Evolutionary conservation across 768 basidiomycete genomes (phyloP), one percentile per base, ranked within the genome.

Genomic region (Hydnum rufescens): DNA sequence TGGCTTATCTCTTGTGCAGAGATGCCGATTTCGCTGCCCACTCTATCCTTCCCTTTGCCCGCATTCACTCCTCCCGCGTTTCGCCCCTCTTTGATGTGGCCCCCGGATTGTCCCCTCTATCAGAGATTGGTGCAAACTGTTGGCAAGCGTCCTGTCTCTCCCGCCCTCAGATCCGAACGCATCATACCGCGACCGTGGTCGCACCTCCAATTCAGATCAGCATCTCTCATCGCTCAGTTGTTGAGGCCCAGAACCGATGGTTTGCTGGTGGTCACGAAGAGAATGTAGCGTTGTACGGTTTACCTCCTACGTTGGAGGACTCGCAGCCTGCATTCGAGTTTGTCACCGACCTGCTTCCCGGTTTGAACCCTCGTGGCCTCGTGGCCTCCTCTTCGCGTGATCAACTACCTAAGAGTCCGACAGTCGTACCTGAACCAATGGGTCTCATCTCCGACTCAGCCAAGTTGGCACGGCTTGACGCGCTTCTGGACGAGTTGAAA

Each of bases 361-460:
- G 73, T 32, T 60, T 89, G 19, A 69, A 80, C 1, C 71, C 77
- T 3, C 59, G 63, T 4, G 95, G 95, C 39, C 65, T 97, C 47
- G 61, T 92, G 53, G 70, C 68, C 28, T 66, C 62, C 32, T 85
- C 90, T 1, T 71, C 85, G 3, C 58, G 63, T 0, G 72, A 82
- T 56, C 88, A 95, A 60, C 66, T 88, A 4, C 90, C 90, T 2
- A 66, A 72, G 44, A 77, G 90, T 6, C 73, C 74, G 29, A 90
- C 96, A 83, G 80, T 82, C 57, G 83, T 97, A 32, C 95, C 95
- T 3, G 88, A 96, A 57, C 84, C 86, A 44, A 92, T 95, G 65
- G 74, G 93, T 49, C 75, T 99, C 25, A 83, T 99, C 49, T 89
- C 86, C 57, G 93, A 99, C 64, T 96, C 93, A 26, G 93, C 84